These are phyloP conservation scores for Deuterostichococcus epilithicus DNA, from an alignment of 139 green algal genomes.

Conservation along the genomic window DNA sequence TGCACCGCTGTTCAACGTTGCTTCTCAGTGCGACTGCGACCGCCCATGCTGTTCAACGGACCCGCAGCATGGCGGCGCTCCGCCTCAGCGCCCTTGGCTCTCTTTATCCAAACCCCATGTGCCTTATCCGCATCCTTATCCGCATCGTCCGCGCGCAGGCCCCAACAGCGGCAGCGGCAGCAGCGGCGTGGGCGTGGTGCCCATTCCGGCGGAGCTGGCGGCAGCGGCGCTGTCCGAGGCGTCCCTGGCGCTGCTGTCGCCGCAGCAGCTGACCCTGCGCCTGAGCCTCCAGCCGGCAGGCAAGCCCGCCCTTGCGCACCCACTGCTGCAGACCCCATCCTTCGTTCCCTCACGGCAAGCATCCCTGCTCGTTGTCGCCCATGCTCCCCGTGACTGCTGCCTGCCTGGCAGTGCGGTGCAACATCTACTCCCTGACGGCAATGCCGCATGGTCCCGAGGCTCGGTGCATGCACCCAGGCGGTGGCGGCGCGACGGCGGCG, in stretches of 20 bases:
- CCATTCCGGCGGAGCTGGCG: constrained; percentile 23
- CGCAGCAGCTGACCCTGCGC: background rate
- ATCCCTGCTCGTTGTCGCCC: background rate
- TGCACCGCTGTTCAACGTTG: too few relatives aligned
- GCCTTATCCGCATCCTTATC: background rate
- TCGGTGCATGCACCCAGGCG: too few relatives aligned
- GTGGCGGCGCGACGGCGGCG: background rate
- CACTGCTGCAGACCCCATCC: background rate
- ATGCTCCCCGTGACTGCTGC: background rate
- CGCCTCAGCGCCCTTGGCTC: background rate
- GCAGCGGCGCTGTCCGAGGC: constrained; percentile 8
- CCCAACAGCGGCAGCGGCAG: background rate
- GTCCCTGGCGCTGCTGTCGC: constrained; percentile 17
- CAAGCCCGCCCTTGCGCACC: background rate
- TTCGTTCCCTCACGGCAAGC: too few relatives aligned
- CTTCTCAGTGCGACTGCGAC: too few relatives aligned
- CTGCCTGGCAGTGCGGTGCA: background rate
- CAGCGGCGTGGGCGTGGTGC: constrained; percentile 12
- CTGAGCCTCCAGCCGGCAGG: background rate
- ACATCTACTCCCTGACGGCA: background rate
- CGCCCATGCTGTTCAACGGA: too few relatives aligned
- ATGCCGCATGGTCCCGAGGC: too few relatives aligned
- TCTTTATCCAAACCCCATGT: background rate
- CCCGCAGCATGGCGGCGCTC: too few relatives aligned
- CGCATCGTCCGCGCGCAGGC: background rate